These are phyloP conservation scores for Saturnispora sanitii DNA, from an alignment of 805 yeast species.

Conservation along the genomic window DNA sequence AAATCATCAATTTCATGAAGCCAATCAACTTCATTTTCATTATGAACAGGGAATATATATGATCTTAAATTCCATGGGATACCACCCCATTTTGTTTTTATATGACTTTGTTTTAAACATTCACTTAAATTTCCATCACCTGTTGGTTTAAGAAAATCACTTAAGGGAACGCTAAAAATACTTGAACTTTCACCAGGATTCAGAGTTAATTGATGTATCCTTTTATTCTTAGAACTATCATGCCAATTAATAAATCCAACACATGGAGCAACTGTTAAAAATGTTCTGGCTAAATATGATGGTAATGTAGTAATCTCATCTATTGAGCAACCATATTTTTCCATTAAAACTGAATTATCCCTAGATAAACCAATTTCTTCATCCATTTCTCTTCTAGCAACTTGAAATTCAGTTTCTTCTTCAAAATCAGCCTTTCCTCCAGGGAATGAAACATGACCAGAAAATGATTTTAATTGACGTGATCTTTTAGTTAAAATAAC, in stretches of 20 bases:
- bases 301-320: slow-evolving; percentile 61
- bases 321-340: slow-evolving; percentile 43
- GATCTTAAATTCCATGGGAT: slow-evolving; percentile 57
- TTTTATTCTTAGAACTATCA: slow-evolving; percentile 20
- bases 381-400: slow-evolving; percentile 72
- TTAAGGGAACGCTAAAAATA: slow-evolving; percentile 59
- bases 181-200: slow-evolving; percentile 74
- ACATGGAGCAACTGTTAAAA: slow-evolving; percentile 76
- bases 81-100: slow-evolving; percentile 57
- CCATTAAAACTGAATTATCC: slow-evolving; percentile 33
- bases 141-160: slow-evolving; percentile 40
- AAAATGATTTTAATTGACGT: slow-evolving; percentile 55
- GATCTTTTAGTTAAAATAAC: slow-evolving; percentile 76
- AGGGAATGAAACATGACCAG: slow-evolving; percentile 88
- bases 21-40: slow-evolving; percentile 53
- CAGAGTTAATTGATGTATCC: slow-evolving; percentile 29
- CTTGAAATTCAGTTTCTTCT: slow-evolving; percentile 56
- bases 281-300: slow-evolving; percentile 70
- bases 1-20: slow-evolving; percentile 48
- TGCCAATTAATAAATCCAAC: slow-evolving; percentile 49
- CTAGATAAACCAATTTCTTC: slow-evolving; percentile 77
- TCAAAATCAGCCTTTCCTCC: slow-evolving; percentile 83
- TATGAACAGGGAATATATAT: slow-evolving; percentile 47
- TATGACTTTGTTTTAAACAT: slow-evolving; percentile 27
- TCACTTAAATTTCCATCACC: slow-evolving; percentile 23